Evolutionary conservation across 169 alveolate genomes (phyloP), one percentile per base, ranked within the genome.

Genomic region (Plasmodium malariae): DNA sequence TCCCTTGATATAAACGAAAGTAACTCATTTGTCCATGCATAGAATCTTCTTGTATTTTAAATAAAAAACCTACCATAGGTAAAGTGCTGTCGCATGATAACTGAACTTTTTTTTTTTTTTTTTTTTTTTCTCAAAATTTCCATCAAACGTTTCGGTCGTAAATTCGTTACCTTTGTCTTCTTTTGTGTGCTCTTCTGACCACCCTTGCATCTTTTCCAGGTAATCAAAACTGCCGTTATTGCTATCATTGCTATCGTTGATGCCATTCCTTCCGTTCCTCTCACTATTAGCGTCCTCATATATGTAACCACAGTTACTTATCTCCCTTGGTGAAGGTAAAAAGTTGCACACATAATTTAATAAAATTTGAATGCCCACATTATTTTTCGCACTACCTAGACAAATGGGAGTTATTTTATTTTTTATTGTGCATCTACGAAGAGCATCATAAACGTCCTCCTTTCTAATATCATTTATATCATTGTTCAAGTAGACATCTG

Each of bases 311-410:
- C 51, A 59, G 30, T 87, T 88, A 7, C n/a, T 87, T 21, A 92
- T 69, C 21, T 93, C 96, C n/a, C 67, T 36, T 9, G 99, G 99
- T 11, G 95, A 83, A 9, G 99, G 99, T 26, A 98, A 88, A 88
- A 96, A 98, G 51, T 96, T 96, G 37, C 97, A 92, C 7, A 98
- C 98, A 5, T 98, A 98, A 68, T 98, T 98, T 40, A 98, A 88
- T n/a, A 96, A 96, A 48, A 95, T 94, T 94, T 97, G 98, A 0
- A 97, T 98, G 24, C 99, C 99, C 62, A 96, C 96, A 88, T 98
- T 98, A 88, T 96, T 97, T 91, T 96, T 96, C 1, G 99, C 99
- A 21, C 98, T 95, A 0, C 99, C 99, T 97, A 97, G 95, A 57
- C 97, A 93, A 0, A 98, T 96, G n/a, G 99, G 99, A 9, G 95